A percentile compares a stretch with the other conserved stretches of the same genome.
Evolutionary conservation across 345 rosid genomes (phyloP).

Genomic region (Ailanthus altissimus): DNA sequence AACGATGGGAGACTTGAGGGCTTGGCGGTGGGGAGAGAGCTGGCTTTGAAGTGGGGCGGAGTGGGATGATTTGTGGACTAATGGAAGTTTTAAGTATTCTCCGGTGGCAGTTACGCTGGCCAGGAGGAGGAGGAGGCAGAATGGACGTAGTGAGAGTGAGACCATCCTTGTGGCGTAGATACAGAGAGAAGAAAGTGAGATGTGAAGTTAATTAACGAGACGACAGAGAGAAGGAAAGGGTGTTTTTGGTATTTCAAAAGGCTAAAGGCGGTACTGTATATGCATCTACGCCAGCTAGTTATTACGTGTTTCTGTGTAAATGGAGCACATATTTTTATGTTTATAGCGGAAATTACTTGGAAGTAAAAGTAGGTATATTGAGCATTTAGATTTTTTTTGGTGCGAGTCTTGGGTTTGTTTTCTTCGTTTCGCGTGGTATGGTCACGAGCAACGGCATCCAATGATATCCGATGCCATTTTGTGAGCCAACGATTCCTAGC

Average conservation of each 20-base stretch:
- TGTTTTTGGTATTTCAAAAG: slow-evolving; percentile 5
- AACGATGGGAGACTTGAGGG: slow-evolving; percentile 54
- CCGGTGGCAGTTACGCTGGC: slow-evolving; percentile 13
- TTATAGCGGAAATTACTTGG: no score
- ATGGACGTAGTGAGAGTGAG: slow-evolving; percentile 6
- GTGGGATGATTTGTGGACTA: slow-evolving; percentile 50
- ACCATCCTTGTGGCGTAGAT: slow-evolving; percentile 22
- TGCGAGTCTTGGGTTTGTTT: no score
- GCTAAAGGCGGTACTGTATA: slow-evolving; percentile 11
- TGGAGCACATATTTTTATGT: no score
- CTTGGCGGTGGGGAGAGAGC: slow-evolving; percentile 35
- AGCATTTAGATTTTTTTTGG: no score
- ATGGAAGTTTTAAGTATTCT: slow-evolving; percentile 64
- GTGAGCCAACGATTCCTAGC: no score
- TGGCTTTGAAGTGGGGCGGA: slow-evolving; percentile 45
- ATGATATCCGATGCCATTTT: no score
- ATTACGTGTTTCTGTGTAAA: neutral
- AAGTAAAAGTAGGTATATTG: no score
- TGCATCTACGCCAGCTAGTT: no score
- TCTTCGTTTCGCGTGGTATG: no score
- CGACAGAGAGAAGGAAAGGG: slow-evolving; percentile 7
- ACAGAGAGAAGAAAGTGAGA: slow-evolving; percentile 9
- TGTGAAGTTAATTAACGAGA: neutral
- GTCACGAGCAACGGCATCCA: no score
- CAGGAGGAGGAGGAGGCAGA: slow-evolving; percentile 19